Percentiles rank a stretch among this genome's conserved stretches.
phyloP scores from a whole-genome alignment of 192 early-diverging fungal genomes.

The Umbelopsis isabellina region DNA sequence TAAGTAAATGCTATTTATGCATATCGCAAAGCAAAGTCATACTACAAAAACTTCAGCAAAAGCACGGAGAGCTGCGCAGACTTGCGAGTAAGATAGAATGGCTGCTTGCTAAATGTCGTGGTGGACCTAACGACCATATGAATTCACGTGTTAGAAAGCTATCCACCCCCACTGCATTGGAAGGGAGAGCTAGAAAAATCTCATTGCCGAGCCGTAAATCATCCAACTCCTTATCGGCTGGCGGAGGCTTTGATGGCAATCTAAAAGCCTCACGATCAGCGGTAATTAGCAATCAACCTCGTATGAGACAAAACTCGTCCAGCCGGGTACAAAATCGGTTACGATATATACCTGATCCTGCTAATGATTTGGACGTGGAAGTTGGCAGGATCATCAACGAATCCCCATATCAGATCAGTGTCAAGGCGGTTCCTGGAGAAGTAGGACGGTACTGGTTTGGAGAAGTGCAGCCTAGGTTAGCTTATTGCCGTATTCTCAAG shows the following conservation, averaged over 20 bases:
- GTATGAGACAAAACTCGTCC: slow-evolving; percentile 1
- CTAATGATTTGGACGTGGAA: slow-evolving; percentile 61
- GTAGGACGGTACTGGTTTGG: slow-evolving; percentile 69
- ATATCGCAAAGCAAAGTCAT: neutral
- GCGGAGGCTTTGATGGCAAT: neutral
- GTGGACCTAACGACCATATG: neutral
- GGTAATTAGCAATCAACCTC: neutral
- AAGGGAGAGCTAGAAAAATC: slow-evolving; percentile 1
- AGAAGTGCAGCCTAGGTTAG: slow-evolving; percentile 65
- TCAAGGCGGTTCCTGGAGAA: slow-evolving; percentile 55
- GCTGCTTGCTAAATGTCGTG: neutral
- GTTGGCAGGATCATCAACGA: slow-evolving; percentile 63
- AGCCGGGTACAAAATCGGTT: neutral
- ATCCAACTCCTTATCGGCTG: neutral
- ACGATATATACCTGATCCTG: slow-evolving; percentile 54
- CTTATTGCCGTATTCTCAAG: slow-evolving; percentile 64
- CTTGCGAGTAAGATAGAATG: neutral
- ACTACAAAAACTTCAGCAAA: neutral
- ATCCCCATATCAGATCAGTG: slow-evolving; percentile 53
- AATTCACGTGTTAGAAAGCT: slow-evolving; percentile 19
- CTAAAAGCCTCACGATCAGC: slow-evolving; percentile 1
- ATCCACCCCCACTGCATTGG: neutral
- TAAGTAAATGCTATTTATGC: neutral
- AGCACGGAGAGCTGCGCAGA: slow-evolving; percentile 5
- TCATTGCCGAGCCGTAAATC: slow-evolving; percentile 1